Conservation (phyloP, 208 protist genomes). For the Entamoeba histolytica region DNA sequence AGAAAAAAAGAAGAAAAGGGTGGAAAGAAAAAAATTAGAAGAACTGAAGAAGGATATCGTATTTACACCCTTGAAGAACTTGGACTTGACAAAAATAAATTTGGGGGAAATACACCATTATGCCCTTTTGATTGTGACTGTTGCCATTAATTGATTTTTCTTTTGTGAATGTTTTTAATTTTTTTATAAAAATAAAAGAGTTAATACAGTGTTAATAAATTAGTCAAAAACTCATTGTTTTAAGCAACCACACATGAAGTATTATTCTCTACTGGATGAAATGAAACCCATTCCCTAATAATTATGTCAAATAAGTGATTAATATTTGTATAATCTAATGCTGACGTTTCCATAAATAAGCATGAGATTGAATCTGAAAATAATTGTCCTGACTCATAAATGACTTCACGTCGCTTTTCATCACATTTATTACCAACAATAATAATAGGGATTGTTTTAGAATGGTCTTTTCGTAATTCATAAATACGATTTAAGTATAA, state of each 20-base stretch:
- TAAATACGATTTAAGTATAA: not conserved
- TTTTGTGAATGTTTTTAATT: too few species aligned
- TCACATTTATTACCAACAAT: not conserved
- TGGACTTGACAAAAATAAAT: not conserved
- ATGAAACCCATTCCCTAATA: not conserved
- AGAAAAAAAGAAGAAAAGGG: not conserved
- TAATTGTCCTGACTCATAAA: not conserved
- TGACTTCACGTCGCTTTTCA: not conserved
- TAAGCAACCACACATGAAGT: too few species aligned
- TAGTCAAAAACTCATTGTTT: too few species aligned
- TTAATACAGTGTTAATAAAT: too few species aligned
- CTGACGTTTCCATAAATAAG: not conserved
- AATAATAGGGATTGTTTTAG: not conserved
- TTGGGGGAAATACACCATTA: not conserved
- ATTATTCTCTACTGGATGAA: too few species aligned
- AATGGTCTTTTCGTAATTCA: not conserved
- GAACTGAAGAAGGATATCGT: not conserved
- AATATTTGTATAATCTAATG: not conserved
- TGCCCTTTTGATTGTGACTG: not conserved
- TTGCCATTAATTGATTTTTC: not conserved
- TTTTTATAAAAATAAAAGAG: too few species aligned
- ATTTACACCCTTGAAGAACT: not conserved
- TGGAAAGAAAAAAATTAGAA: not conserved
- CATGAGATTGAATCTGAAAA: not conserved
- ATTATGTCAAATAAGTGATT: not conserved